Conservation (phyloP, 345 rosid genomes). For the Salix arbutifolia region DNA sequence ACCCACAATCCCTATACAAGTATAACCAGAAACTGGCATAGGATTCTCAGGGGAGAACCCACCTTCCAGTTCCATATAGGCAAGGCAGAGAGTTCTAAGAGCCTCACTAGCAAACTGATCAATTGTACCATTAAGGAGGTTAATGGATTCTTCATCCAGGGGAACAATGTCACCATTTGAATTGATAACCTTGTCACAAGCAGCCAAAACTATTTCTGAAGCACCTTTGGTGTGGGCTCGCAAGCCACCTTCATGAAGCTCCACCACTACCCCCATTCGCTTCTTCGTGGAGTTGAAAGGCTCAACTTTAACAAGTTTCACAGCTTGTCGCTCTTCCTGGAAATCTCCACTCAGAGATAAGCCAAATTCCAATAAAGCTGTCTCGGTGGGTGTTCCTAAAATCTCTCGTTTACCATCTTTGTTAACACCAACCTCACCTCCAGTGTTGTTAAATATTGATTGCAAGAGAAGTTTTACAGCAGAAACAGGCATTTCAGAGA, state of each 20-base stretch:
- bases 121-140: slow-evolving; percentile 57
- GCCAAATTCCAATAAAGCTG: slow-evolving; percentile 76
- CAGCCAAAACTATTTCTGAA: slow-evolving; percentile 82
- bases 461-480: slow-evolving; percentile 56
- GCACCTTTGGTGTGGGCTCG: slow-evolving; percentile 88
- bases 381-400: slow-evolving; percentile 84
- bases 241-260: slow-evolving; percentile 59
- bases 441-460: slow-evolving; percentile 82
- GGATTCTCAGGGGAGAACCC: slow-evolving; percentile 52
- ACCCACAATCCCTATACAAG: slow-evolving; percentile 83
- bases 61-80: slow-evolving; percentile 52
- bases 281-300: slow-evolving; percentile 94
- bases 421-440: slow-evolving; percentile 75
- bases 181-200: slow-evolving; percentile 69
- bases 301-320: slow-evolving; percentile 65
- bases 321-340: slow-evolving; percentile 52
- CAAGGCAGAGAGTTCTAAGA: slow-evolving; percentile 83
- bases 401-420: slow-evolving; percentile 67
- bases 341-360: slow-evolving; percentile 78
- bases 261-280: slow-evolving; percentile 79
- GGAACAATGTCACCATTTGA: slow-evolving; percentile 68
- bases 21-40: slow-evolving; percentile 50
- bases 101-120: slow-evolving; percentile 83
- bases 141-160: slow-evolving; percentile 55
- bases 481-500: slow-evolving; percentile 58